Percentiles rank a stretch among this genome's conserved stretches.
These are phyloP conservation scores for Acanthamoeba castellanii DNA, from an alignment of 208 protist genomes.

Conservation along the genomic window DNA sequence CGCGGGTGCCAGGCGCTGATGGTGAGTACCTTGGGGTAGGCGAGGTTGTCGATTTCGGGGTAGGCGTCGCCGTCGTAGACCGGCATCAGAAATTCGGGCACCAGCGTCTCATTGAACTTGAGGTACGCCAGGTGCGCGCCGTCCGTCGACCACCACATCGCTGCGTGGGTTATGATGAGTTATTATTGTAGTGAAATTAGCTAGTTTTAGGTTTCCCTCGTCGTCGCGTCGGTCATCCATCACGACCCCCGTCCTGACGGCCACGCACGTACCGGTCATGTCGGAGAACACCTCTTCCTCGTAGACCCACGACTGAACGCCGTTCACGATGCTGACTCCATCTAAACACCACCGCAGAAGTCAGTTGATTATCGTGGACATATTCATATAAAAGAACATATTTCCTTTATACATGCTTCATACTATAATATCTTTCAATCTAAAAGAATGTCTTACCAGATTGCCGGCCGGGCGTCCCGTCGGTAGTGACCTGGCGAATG, in stretches of 20 bases:
- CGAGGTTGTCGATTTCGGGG: background rate
- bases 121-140: constrained; percentile 40
- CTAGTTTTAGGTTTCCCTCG: no score
- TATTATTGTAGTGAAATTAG: no score
- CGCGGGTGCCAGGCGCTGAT: no score
- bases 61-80: constrained; percentile 13
- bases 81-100: background rate
- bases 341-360: background rate
- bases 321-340: constrained; percentile 24
- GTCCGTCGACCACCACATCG: constrained; percentile 55
- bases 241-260: background rate
- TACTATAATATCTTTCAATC: no score
- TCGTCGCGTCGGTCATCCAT: background rate
- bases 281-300: constrained; percentile 41
- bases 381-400: no score
- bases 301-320: constrained; percentile 42
- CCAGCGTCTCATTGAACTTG: constrained; percentile 33
- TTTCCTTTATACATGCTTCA: no score
- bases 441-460: no score
- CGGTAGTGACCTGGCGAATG: background rate
- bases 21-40: constrained; percentile 22
- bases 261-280: background rate
- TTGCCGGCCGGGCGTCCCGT: background rate
- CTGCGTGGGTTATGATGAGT: background rate
- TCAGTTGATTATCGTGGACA: no score